These are phyloP conservation scores for Lachancea sp. DNA, from an alignment of 805 yeast species.

Conservation along the genomic window DNA sequence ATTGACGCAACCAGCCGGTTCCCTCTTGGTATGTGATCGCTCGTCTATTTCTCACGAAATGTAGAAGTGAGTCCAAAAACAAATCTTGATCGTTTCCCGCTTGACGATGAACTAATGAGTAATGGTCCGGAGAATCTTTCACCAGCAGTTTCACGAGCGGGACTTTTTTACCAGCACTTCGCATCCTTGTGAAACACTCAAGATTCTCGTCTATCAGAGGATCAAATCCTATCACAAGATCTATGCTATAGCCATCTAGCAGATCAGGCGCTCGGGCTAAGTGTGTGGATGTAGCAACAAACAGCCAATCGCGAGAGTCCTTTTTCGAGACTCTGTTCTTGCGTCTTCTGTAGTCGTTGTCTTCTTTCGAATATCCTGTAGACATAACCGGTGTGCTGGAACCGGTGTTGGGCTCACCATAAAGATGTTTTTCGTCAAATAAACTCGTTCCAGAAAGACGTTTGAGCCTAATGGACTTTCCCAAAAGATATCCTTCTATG, in stretches of 20 bases:
- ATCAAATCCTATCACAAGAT: slow-evolving; percentile 46
- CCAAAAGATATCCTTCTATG: slow-evolving; percentile 72
- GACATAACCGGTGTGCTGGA: slow-evolving; percentile 1
- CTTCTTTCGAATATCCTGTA: slow-evolving; percentile 21
- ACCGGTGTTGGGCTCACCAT: slow-evolving; percentile 6
- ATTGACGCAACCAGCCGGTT: neutral
- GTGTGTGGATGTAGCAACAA: slow-evolving; percentile 43
- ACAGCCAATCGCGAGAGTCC: slow-evolving; percentile 32
- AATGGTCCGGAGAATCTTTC: slow-evolving; percentile 42
- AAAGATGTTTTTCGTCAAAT: slow-evolving; percentile 34
- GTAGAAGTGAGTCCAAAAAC: slow-evolving; percentile 27
- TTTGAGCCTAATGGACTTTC: slow-evolving; percentile 56
- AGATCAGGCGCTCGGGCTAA: slow-evolving; percentile 31
- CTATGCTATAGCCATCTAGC: slow-evolving; percentile 33
- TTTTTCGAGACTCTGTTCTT: slow-evolving; percentile 8
- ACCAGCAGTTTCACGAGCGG: slow-evolving; percentile 45
- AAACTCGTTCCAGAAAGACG: slow-evolving; percentile 63
- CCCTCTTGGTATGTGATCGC: neutral
- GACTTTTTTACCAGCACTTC: slow-evolving; percentile 20
- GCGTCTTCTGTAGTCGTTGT: slow-evolving; percentile 22
- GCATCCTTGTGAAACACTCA: slow-evolving; percentile 26
- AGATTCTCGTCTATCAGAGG: slow-evolving; percentile 32
- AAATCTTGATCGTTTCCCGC: slow-evolving; percentile 13
- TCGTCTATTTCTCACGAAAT: slow-evolving; percentile 14
- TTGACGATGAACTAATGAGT: slow-evolving; percentile 18